Evolutionary conservation across 106 monocot species (phyloP), one percentile per base, ranked within the genome.

Genomic region (Phalaenopsis aphrodite): DNA sequence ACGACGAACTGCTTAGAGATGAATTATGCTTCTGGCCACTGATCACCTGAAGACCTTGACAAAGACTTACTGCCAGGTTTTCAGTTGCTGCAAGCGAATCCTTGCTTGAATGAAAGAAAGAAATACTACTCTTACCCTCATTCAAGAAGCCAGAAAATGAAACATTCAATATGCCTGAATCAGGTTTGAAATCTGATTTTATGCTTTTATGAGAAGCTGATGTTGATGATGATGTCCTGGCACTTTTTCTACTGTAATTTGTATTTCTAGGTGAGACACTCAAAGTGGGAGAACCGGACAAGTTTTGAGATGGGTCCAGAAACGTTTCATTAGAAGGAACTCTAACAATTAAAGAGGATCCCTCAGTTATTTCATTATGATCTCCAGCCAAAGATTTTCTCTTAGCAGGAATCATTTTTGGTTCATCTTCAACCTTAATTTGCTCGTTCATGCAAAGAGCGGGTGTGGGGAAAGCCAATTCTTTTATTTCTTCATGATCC

Each of bases 41-140:
- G 69, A 88, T 81, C 79, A 92, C 52, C 52, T 52, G 12, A 52
- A 52, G 95, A 73, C 95, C 95, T 52, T 52, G 52, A 43, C 76
- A 87, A 30, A 90, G 88, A 81, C 95, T 95, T 47, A 83, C 84
- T 57, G 83, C 95, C n/a, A 95, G 82, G 19, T 84, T 80, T 52
- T 89, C 91, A 75, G 87, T 84, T 83, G 89, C 75, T 82, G 57
- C 56, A 68, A 68, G 18, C 12, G 36, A 82, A 65, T 61, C 78
- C 10, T 74, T 86, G 36, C 48, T 64, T 3, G 64, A 23, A 64
- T 19, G 4, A 64, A 24, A 8, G 24, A 8, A 64, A 21, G 21
- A 21, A 24, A 21, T 24, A 64, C 23, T 64, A 64, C 6, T 64
- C 52, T 12, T 52, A 12, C 52, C 1, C 52, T 52, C 14, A 52